Conservation (phyloP, 257 asterid species). For the Solanum acaule region DNA sequence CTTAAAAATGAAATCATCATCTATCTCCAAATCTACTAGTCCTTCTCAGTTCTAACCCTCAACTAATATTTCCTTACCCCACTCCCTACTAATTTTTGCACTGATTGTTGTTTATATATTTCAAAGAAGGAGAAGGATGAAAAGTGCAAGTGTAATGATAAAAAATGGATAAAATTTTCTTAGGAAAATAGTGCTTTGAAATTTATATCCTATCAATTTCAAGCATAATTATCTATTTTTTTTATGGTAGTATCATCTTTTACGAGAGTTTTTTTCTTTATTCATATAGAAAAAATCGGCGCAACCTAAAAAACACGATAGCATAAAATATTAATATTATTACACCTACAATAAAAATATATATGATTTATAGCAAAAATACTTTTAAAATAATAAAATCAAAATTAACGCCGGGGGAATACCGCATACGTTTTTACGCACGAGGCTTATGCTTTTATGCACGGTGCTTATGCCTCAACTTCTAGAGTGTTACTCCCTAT, state of each 20-base stretch:
- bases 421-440: neutral
- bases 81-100: neutral
- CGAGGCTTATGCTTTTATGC: neutral
- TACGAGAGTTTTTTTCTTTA: neutral
- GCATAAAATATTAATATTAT: neutral
- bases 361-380: neutral
- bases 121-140: neutral
- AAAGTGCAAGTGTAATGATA: neutral
- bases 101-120: neutral
- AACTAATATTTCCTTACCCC: neutral
- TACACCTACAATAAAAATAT: neutral
- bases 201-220: neutral
- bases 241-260: neutral
- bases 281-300: neutral
- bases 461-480: neutral
- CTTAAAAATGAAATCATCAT: neutral
- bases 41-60: neutral
- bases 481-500: neutral
- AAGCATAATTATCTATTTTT: neutral
- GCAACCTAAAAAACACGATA: neutral
- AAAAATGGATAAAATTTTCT: neutral
- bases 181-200: neutral
- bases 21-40: neutral
- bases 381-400: neutral
- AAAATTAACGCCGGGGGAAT: neutral